phyloP scores from a whole-genome alignment of 805 yeast species.

The Saturnispora silvae region DNA sequence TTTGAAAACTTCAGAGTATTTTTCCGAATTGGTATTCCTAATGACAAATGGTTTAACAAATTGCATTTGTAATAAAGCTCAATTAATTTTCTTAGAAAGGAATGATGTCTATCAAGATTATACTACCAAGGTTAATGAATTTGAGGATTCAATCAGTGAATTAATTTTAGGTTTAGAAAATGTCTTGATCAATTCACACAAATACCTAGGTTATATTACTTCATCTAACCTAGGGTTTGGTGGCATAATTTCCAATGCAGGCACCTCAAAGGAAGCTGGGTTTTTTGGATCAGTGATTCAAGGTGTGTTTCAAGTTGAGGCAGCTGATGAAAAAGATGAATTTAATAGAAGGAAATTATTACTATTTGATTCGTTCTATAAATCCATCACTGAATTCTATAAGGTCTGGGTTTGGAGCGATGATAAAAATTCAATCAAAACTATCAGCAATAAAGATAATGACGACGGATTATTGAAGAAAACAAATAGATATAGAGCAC shows the following conservation, averaged over 20 bases:
- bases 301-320: slow-evolving; percentile 69
- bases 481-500: slow-evolving; percentile 37
- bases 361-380: slow-evolving; percentile 53
- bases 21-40: slow-evolving; percentile 19
- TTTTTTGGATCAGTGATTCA: slow-evolving; percentile 61
- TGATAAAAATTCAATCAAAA: neutral
- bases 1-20: slow-evolving; percentile 16
- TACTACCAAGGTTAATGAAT: slow-evolving; percentile 9
- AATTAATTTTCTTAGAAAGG: slow-evolving; percentile 14
- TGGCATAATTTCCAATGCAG: slow-evolving; percentile 6
- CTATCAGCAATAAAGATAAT: neutral
- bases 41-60: slow-evolving; percentile 17
- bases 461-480: slow-evolving; percentile 10
- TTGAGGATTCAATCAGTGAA: slow-evolving; percentile 34
- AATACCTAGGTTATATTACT: slow-evolving; percentile 28
- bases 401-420: slow-evolving; percentile 45
- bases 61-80: slow-evolving; percentile 22
- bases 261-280: slow-evolving; percentile 24
- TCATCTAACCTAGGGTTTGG: slow-evolving; percentile 6
- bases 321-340: slow-evolving; percentile 41
- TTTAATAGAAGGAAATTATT: slow-evolving; percentile 45
- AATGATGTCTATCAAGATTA: neutral
- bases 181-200: slow-evolving; percentile 48
- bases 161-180: slow-evolving; percentile 55
- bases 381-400: slow-evolving; percentile 43